These are phyloP conservation scores for Aspergillus phoenicis DNA, from an alignment of 2,329 filamentous ascomycete genomes.

Conservation along the genomic window DNA sequence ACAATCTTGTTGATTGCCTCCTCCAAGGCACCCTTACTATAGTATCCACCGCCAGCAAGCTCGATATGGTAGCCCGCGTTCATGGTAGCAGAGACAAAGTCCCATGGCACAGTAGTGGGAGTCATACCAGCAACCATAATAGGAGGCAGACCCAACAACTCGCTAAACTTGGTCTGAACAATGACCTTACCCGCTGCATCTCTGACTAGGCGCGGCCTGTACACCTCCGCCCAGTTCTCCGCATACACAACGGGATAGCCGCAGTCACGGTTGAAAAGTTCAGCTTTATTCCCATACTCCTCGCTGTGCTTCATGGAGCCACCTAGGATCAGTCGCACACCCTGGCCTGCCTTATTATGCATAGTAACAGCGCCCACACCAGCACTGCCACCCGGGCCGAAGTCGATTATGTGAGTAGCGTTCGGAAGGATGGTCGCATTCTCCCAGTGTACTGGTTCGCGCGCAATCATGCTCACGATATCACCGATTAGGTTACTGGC, in stretches of 20 bases:
- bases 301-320: neutral
- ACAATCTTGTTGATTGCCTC: constrained; percentile 5
- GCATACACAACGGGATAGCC: neutral
- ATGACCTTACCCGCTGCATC: neutral
- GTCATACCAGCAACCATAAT: constrained; percentile 14
- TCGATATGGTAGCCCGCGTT: constrained; percentile 11
- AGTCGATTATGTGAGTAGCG: constrained; percentile 39
- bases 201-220: neutral
- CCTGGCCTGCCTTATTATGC: constrained; percentile 34
- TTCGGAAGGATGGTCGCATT: constrained; percentile 64
- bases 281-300: neutral
- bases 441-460: constrained; percentile 50
- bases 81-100: constrained; percentile 10
- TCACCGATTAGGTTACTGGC: neutral
- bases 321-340: constrained; percentile 32
- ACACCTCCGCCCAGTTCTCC: neutral
- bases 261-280: neutral
- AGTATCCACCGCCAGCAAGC: constrained; percentile 8
- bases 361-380: constrained; percentile 34
- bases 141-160: constrained; percentile 1
- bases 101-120: constrained; percentile 7
- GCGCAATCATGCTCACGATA: constrained; percentile 12
- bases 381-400: constrained; percentile 34
- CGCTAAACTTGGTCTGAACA: constrained; percentile 6
- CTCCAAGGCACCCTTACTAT: neutral